Evolutionary conservation across 441 rosid genomes (phyloP), one percentile per base, ranked within the genome.

Genomic region (Adansonia rubrostipa): DNA sequence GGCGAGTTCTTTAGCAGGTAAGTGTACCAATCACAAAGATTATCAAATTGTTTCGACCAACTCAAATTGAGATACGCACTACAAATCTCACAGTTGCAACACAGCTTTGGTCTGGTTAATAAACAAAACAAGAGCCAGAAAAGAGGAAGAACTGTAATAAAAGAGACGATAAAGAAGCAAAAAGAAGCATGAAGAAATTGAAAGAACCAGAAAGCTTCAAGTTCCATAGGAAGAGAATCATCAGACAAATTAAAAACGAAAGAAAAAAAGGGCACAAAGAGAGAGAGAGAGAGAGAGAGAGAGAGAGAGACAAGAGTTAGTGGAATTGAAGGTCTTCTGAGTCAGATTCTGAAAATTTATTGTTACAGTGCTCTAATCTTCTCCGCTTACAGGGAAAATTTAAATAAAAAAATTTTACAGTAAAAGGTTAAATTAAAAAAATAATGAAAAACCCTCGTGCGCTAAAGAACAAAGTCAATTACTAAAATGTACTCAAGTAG

Each of bases 1-100:
- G 90, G 86, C 6, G 96, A 92, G 22, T 66, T 78, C 5, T 84
- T 83, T 44, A 92, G 84, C 42, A 92, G 91, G 57, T 90, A 88
- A 70, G 92, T 60, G 80, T 89, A 92, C 94, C 96, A 92, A 44
- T 90, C 92, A 75, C 82, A 90, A 71, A 88, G 91, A 78, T 88
- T 88, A 24, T 73, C 70, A 24, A 85, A 86, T 2, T 80, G 15
- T 50, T 80, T 79, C 42, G 86, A 54, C 91, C 91, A 88, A 13
- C 81, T 77, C 28, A 79, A 36, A 28, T 76, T 82, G 65, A 88
- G 84, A 77, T 85, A 88, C 28, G 88, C 77, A 4, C 71, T 28
- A 73, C 92, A 88, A 24, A 83, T 80, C 64, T 84, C 88, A 44
- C 92, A 88, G 79, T 81, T 84, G 82, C 90, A 88, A 87, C 88